A percentile compares a stretch with the other conserved stretches of the same genome.
Evolutionary conservation across 345 rosid genomes (phyloP).

Genomic region (thale cress (Arabidopsis thaliana)): TAIR10.1 NC_003076.8:26605001-26605500

Average conservation of each 20-base stretch:
- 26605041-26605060: conserved; percentile 38
- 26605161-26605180: neutral
- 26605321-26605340: neutral
- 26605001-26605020: conserved; percentile 44
- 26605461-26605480: conserved; percentile 22
- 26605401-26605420: conserved; percentile 30
- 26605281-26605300: conserved; percentile 44
- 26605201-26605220: neutral
- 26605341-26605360: neutral
- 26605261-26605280: conserved; percentile 20
- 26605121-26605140: conserved; percentile 11
- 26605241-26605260: conserved; percentile 3
- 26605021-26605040: conserved; percentile 44
- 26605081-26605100: conserved; percentile 30
- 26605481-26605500: neutral
- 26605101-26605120: conserved; percentile 23
- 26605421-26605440: conserved; percentile 20
- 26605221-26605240: conserved; percentile 14
- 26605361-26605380: conserved; percentile 29
- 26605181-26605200: conserved; percentile 7
- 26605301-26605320: conserved; percentile 32
- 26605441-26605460: conserved; percentile 10
- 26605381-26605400: conserved; percentile 33
- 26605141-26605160: neutral
- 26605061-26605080: conserved; percentile 40